phyloP scores from a whole-genome alignment of 2,329 filamentous ascomycete species.

The Cercospora brassicicola region DNA sequence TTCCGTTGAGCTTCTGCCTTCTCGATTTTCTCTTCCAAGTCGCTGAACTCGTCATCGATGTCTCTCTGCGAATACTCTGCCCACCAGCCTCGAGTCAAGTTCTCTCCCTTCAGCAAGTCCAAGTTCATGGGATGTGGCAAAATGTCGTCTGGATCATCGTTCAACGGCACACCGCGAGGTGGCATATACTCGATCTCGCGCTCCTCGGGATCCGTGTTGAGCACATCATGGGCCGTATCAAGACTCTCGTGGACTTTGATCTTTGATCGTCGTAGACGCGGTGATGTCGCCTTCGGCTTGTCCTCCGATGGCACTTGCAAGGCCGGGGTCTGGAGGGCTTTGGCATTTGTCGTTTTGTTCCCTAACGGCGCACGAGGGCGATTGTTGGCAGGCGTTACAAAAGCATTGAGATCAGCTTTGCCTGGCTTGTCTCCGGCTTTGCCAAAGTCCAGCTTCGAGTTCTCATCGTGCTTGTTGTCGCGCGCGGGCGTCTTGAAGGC shows the following conservation, averaged over 20 bases:
- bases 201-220: slow-evolving; percentile 47
- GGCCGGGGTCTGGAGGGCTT: slow-evolving; percentile 64
- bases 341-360: slow-evolving; percentile 95
- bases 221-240: slow-evolving; percentile 24
- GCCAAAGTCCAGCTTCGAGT: slow-evolving; percentile 61
- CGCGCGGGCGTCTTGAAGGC: slow-evolving; percentile 73
- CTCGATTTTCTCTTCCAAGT: slow-evolving; percentile 59
- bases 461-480: slow-evolving; percentile 75
- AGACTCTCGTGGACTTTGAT: slow-evolving; percentile 63
- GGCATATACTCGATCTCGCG: slow-evolving; percentile 90
- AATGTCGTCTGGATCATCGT: slow-evolving; percentile 38
- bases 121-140: slow-evolving; percentile 32
- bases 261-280: slow-evolving; percentile 55
- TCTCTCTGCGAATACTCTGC: slow-evolving; percentile 62
- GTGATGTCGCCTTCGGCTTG: slow-evolving; percentile 55
- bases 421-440: slow-evolving; percentile 58
- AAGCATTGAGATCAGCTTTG: slow-evolving; percentile 63
- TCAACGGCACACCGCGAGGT: slow-evolving; percentile 59
- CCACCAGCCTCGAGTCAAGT: slow-evolving; percentile 54
- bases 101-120: slow-evolving; percentile 51
- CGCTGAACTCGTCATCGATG: slow-evolving; percentile 62
- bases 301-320: slow-evolving; percentile 56
- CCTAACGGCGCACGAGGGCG: slow-evolving; percentile 78
- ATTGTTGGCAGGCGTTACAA: slow-evolving; percentile 79
- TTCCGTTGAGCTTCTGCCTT: slow-evolving; percentile 26